A percentile compares a stretch with the other conserved stretches of the same genome.
Evolutionary conservation across 345 rosid species (phyloP).

Genomic region (Cardamine occulta): DNA sequence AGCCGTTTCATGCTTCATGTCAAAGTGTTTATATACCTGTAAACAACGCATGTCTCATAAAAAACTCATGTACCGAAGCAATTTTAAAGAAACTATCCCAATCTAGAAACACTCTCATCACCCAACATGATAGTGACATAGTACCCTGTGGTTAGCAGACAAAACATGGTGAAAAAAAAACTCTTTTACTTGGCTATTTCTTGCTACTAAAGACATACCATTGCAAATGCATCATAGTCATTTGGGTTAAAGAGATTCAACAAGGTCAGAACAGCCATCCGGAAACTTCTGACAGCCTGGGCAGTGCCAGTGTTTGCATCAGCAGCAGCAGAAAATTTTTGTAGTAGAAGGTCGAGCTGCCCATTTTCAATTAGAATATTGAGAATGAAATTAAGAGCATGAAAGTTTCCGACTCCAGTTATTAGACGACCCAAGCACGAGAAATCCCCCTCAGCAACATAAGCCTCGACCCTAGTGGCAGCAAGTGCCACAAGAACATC

Average conservation of each 20-base stretch:
- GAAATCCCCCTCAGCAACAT: conserved; percentile 93
- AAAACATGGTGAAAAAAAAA: conserved; percentile 16
- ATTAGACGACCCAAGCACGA: conserved; percentile 91
- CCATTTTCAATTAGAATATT: conserved; percentile 96
- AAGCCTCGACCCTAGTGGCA: conserved; percentile 93
- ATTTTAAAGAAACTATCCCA: neutral
- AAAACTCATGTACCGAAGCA: neutral
- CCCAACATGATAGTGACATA: conserved; percentile 16
- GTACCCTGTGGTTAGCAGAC: conserved; percentile 8
- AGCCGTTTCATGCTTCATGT: conserved; percentile 97
- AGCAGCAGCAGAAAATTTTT: conserved; percentile 89
- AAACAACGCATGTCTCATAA: conserved; percentile 18
- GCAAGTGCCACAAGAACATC: conserved; percentile 99
- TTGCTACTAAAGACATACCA: conserved; percentile 57
- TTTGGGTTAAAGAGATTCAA: conserved; percentile 89
- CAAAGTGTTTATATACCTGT: conserved; percentile 94
- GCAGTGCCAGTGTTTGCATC: conserved; percentile 75
- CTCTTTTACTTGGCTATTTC: conserved; percentile 26
- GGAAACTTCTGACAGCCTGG: conserved; percentile 91
- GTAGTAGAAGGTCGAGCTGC: conserved; percentile 94
- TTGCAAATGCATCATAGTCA: conserved; percentile 88
- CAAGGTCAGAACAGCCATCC: conserved; percentile 95
- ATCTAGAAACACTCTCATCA: conserved; percentile 19
- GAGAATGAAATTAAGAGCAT: conserved; percentile 90
- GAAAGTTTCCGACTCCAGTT: conserved; percentile 96